Evolutionary conservation across 192 early-diverging fungal genomes (phyloP).

Genomic region (Phlyctochytrium planicorne): DNA sequence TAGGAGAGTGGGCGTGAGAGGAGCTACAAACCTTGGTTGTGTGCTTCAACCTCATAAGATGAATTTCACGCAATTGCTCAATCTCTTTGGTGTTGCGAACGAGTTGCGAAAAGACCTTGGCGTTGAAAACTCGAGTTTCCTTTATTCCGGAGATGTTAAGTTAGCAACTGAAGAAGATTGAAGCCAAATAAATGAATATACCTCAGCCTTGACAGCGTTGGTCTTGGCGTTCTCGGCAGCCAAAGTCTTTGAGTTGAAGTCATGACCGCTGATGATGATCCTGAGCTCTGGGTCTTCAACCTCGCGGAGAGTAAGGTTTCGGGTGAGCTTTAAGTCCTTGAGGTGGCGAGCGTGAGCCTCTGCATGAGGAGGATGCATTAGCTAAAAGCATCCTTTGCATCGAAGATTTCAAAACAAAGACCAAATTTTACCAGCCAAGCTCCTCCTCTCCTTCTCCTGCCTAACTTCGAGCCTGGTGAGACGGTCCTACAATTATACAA

Average conservation of each 20-base stretch:
- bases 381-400: neutral
- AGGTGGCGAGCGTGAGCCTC: constrained; percentile 21
- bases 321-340: constrained; percentile 22
- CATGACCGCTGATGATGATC: constrained; percentile 22
- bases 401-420: neutral
- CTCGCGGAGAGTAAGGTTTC: constrained; percentile 22
- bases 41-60: constrained; percentile 23
- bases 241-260: constrained; percentile 25
- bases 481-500: too few species aligned
- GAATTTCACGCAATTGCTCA: constrained; percentile 31
- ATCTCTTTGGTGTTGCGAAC: constrained; percentile 27
- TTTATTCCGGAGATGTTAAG: too few species aligned
- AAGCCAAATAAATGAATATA: too few species aligned
- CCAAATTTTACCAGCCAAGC: constrained; percentile 14
- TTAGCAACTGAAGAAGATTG: too few species aligned
- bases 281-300: constrained; percentile 30
- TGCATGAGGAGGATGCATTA: neutral
- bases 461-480: constrained; percentile 18
- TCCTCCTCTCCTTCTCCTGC: constrained; percentile 22
- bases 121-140: constrained; percentile 24
- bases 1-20: neutral
- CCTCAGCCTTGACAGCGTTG: constrained; percentile 13
- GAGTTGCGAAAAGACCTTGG: constrained; percentile 20
- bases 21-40: constrained; percentile 14
- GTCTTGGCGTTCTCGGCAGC: constrained; percentile 18